Evolutionary conservation across 2,329 filamentous ascomycete species (phyloP).

Genomic region (Chrysoporthe puriensis): DNA sequence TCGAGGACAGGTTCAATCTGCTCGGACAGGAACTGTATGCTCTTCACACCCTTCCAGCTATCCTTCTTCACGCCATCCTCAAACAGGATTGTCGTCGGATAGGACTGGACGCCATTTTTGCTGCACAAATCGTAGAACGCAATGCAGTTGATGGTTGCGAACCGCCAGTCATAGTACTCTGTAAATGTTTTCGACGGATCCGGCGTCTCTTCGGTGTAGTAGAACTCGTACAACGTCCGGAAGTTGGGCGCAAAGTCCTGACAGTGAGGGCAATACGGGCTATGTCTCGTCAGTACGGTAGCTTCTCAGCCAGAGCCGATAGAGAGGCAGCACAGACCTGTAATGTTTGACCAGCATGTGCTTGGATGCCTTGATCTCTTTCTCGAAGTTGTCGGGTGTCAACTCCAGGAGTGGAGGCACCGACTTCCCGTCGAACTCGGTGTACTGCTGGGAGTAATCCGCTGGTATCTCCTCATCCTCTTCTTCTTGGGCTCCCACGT

Average conservation of each 20-base stretch:
- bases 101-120: conserved; percentile 68
- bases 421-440: conserved; percentile 67
- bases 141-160: conserved; percentile 83
- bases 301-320: conserved; percentile 14
- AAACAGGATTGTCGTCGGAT: conserved; percentile 78
- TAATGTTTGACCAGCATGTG: conserved; percentile 66
- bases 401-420: conserved; percentile 69
- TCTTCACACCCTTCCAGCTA: conserved; percentile 67
- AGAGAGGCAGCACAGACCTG: conserved; percentile 54
- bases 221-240: conserved; percentile 95
- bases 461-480: conserved; percentile 41
- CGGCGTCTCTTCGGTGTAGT: conserved; percentile 81
- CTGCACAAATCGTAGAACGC: conserved; percentile 79
- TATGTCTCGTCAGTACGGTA: conserved; percentile 40
- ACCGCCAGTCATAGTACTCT: conserved; percentile 86
- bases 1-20: conserved; percentile 80
- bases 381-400: conserved; percentile 59
- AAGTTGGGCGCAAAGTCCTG: conserved; percentile 78
- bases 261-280: conserved; percentile 73
- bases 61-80: conserved; percentile 74
- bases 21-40: conserved; percentile 66
- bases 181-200: conserved; percentile 66
- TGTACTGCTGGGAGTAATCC: conserved; percentile 47
- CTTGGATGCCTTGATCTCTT: conserved; percentile 57
- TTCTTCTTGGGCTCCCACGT: conserved; percentile 37